Evolutionary conservation across 352 stramenopile genomes (phyloP), one percentile per base, ranked within the genome.

Genomic region (Labyrinthula sp.): DNA sequence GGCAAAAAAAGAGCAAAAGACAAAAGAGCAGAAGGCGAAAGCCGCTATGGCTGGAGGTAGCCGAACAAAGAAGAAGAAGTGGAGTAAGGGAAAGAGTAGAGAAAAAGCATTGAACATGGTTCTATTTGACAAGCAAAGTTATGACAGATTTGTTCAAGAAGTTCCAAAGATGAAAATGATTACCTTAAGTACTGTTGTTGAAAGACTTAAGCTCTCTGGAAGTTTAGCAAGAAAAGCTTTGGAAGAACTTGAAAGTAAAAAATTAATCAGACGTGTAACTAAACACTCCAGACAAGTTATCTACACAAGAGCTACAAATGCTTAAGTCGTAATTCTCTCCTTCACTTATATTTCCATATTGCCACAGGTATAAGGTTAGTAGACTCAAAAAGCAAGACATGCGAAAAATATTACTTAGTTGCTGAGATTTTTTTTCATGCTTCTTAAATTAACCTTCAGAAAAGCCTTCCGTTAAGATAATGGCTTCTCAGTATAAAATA

Each of bases 161-260:
- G 82, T 99, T 27, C 90, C 90, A 39, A 99, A 99, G 76, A 99
- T 99, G 89, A 99, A 99, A 77, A 71, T 97, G 30, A 97, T 99
- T 71, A 95, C 90, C 40, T 81, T 91, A 48, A 93, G 84, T 38
- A 72, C 81, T 56, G 82, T 99, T 38, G 87, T 97, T 40, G 90
- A 99, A 69, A 85, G 92, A 50, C 77, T 99, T 38, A 99, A 99
- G 79, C 78, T 99, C 55, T 95, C 89, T 62, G 89, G 81, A 58
- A 85, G 87, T 48, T 74, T 99, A 36, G 90, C 90, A 38, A 78
- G 89, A 52, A 77, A 79, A 55, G 90, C 88, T 50, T 89, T 98
- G 62, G 76, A 71, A 45, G 75, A 95, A 63, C 72, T 97, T 26
- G 77, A 89, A 57, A 72, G 90, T 60, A 84, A 92, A 61, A 88